Conservation (phyloP, 441 rosid genomes). For the Daphne laureola region DNA sequence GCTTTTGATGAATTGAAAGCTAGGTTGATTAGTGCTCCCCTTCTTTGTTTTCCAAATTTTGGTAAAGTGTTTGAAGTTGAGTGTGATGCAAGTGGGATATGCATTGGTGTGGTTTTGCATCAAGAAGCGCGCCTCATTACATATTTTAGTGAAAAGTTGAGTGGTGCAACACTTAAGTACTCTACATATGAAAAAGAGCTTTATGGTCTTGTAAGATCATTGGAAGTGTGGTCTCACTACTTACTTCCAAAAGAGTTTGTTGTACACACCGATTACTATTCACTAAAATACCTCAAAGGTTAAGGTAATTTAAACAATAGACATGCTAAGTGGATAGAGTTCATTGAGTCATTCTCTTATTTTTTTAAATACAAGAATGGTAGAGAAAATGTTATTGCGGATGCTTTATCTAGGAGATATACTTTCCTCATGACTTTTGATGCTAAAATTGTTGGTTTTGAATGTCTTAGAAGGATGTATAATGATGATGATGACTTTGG, state of each 20-base stretch:
- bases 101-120: neutral
- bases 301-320: neutral
- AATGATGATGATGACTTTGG: neutral
- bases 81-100: neutral
- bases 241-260: neutral
- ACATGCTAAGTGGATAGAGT: neutral
- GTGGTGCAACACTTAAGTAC: neutral
- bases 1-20: neutral
- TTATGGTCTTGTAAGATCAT: neutral
- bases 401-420: neutral
- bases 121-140: neutral
- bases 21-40: neutral
- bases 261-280: neutral
- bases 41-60: neutral
- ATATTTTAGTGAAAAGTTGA: neutral
- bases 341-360: neutral
- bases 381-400: neutral
- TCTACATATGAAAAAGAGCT: neutral
- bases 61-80: neutral
- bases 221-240: neutral
- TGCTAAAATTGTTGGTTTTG: neutral
- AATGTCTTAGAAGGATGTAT: neutral
- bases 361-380: neutral
- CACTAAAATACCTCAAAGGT: neutral
- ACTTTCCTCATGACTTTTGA: neutral